Evolutionary conservation across 139 green algal genomes (phyloP), one percentile per base, ranked within the genome.

Genomic region (Zygnema circumcarinatum): DNA sequence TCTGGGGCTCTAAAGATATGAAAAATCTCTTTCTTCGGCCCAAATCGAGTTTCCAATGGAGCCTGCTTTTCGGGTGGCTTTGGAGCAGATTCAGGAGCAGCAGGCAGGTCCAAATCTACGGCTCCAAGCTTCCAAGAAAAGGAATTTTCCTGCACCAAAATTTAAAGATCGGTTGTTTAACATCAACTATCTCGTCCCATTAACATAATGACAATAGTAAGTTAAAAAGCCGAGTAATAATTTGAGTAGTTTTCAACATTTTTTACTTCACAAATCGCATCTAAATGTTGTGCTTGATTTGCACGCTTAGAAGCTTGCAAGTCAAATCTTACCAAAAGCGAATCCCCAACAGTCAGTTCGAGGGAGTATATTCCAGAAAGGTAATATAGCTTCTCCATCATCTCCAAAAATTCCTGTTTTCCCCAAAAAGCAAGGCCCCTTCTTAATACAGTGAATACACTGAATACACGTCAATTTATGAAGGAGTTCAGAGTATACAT

Each of bases 1-100:
- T 89, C 84, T 21, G 84, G 84, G 47, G 39, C 32, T 35, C 84
- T 56, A 67, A 89, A 89, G 35, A 89, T 87, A 54, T 89, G 84
- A 22, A 25, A n/a, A 22, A 89, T 89, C 79, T 89, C 84, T 3
- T 56, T 25, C 38, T 88, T 78, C 39, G 84, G 33, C 3, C 38
- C 79, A 38, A 81, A 88, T 22, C 68, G 31, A 40, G 68, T 35
- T 3, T 33, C 54, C 33, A 88, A 74, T 21, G 47, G n/a, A 32
- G 31, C 21, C 1, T 31, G 75, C 3, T 36, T 54, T 29, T 74
- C 78, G 35, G 84, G 84, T 56, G 39, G 76, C 76, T 88, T 88
- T 33, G 84, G 38, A 3, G 82, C 67, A 29, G 29, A 47, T 35
- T 81, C 67, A 2, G 82, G 82, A 33, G 82, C 32, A 29, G 29